Conservation (phyloP, 306 rosid species). For the Citrullus mucosospermus region DNA sequence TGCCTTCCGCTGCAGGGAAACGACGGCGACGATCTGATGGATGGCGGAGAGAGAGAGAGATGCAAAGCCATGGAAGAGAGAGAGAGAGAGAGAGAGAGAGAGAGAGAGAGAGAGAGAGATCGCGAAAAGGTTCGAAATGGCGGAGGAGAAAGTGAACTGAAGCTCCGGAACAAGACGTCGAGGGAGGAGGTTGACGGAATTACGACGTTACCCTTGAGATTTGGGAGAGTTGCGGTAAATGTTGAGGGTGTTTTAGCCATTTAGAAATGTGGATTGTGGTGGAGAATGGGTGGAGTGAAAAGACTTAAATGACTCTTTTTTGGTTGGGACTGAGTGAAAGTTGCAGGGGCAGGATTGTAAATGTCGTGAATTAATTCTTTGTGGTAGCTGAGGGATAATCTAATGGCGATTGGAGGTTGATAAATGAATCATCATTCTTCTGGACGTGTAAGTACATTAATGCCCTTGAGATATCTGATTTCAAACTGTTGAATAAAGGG, state of each 20-base stretch:
- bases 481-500: neutral
- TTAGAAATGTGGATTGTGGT: neutral
- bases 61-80: slow-evolving; percentile 42
- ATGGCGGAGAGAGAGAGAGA: slow-evolving; percentile 26
- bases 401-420: neutral
- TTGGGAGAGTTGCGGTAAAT: neutral
- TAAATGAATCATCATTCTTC: neutral
- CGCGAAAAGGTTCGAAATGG: neutral
- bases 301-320: neutral
- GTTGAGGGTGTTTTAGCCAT: neutral
- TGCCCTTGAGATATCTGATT: neutral
- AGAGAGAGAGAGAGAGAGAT: neutral
- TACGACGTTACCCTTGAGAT: neutral
- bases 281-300: neutral
- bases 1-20: slow-evolving; percentile 20
- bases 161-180: neutral
- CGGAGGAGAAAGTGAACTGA: neutral
- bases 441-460: neutral
- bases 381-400: neutral
- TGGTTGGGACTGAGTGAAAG: neutral
- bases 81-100: slow-evolving; percentile 6
- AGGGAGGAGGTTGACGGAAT: neutral
- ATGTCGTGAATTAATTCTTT: neutral
- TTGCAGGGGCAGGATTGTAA: neutral
- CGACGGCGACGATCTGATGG: slow-evolving; percentile 17